Conservation (phyloP, 371 early-diverging fungal species). For the Mucor circinelloides region DNA sequence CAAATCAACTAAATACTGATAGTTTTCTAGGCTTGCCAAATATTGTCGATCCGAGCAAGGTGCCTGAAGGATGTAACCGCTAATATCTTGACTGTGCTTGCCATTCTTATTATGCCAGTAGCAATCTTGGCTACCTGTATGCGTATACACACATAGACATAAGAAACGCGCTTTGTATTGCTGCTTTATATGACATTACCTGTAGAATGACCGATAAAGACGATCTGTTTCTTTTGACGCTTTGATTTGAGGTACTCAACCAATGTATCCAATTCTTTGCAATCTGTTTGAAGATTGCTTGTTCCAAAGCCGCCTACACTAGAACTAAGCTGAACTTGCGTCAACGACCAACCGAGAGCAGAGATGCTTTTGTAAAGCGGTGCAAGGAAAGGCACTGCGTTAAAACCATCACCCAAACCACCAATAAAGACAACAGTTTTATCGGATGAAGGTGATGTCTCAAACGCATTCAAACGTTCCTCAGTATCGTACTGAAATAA, state of each 20-base stretch:
- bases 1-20: constrained; percentile 26
- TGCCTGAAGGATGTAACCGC: constrained; percentile 54
- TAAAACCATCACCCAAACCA: constrained; percentile 54
- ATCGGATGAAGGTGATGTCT: constrained; percentile 38
- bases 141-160: neutral
- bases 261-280: constrained; percentile 44
- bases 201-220: constrained; percentile 60
- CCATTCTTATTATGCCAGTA: constrained; percentile 49
- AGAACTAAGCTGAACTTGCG: constrained; percentile 55
- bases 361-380: constrained; percentile 29
- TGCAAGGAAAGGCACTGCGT: constrained; percentile 48
- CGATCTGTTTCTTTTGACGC: constrained; percentile 40
- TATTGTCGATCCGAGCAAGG: constrained; percentile 59
- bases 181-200: constrained; percentile 13
- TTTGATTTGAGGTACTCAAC: constrained; percentile 34
- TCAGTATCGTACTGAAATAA: constrained; percentile 22
- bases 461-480: constrained; percentile 44
- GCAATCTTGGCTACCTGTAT: constrained; percentile 52
- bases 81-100: constrained; percentile 25
- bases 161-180: no score
- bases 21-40: constrained; percentile 29
- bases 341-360: constrained; percentile 40
- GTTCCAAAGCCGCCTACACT: constrained; percentile 55
- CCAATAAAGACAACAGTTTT: constrained; percentile 51
- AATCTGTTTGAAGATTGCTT: constrained; percentile 42